A percentile compares a stretch with the other conserved stretches of the same genome.
phyloP scores from a whole-genome alignment of 176 grass and related monocot genomes.

The Musa acuminata region DNA sequence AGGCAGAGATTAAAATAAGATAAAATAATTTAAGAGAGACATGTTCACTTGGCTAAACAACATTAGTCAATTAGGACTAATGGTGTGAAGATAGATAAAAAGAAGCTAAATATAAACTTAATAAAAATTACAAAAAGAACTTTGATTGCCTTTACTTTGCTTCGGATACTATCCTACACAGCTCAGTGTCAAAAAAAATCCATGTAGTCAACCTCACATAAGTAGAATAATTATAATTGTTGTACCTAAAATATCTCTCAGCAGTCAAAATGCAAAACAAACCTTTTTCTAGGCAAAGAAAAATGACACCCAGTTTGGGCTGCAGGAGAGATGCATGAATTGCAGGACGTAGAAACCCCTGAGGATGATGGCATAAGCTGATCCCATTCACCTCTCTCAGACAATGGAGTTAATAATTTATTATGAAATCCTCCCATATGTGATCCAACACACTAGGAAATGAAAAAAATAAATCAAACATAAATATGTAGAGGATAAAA shows the following conservation, averaged over 20 bases:
- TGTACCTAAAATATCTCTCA: neutral
- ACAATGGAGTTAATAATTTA: slow-evolving; percentile 21
- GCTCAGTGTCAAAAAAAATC: no score
- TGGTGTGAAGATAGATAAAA: no score
- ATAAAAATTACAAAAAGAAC: no score
- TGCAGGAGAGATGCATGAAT: slow-evolving; percentile 18
- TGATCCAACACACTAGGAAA: slow-evolving; percentile 34
- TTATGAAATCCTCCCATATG: slow-evolving; percentile 25
- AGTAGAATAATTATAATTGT: no score
- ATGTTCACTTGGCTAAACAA: no score
- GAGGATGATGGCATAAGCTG: slow-evolving; percentile 1
- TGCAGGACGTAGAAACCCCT: neutral
- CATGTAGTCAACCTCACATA: no score
- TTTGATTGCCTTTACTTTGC: no score
- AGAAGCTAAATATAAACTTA: no score
- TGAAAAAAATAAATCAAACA: slow-evolving; percentile 9
- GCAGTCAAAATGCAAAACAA: neutral
- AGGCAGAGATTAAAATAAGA: no score
- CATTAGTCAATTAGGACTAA: no score
- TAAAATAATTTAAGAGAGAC: no score
- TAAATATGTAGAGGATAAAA: neutral
- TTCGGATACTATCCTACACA: no score
- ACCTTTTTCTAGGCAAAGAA: slow-evolving; percentile 68
- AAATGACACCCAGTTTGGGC: slow-evolving; percentile 44
- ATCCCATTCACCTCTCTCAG: slow-evolving; percentile 24